A percentile compares a stretch with the other conserved stretches of the same genome.
Conservation (phyloP, 768 basidiomycete genomes). For the Lactarius hatsudake region DNA sequence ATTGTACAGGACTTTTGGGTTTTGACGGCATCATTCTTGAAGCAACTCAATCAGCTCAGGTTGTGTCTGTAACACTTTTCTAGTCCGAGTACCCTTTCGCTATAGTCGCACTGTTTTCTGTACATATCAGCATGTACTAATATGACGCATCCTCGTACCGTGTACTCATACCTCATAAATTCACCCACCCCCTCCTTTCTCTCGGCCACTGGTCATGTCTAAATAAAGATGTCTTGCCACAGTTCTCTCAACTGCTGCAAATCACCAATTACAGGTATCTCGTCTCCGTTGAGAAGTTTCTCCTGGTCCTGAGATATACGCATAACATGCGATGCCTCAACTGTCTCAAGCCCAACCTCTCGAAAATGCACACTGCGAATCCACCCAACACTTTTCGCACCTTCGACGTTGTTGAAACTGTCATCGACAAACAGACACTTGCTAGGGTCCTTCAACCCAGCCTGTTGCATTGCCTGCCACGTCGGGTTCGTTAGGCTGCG, state of each 20-base stretch:
- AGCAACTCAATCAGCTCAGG: slow-evolving; percentile 73
- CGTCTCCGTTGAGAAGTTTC: slow-evolving; percentile 40
- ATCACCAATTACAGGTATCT: slow-evolving; percentile 50
- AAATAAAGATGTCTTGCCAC: slow-evolving; percentile 75
- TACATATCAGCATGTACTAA: neutral
- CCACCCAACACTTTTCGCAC: slow-evolving; percentile 68
- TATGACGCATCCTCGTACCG: slow-evolving; percentile 10
- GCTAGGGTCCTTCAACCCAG: slow-evolving; percentile 57
- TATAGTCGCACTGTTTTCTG: neutral
- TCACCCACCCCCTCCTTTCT: neutral
- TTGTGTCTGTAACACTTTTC: slow-evolving; percentile 70
- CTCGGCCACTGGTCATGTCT: slow-evolving; percentile 20
- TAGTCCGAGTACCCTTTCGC: slow-evolving; percentile 29
- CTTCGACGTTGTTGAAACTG: slow-evolving; percentile 63
- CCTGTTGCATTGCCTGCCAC: slow-evolving; percentile 62
- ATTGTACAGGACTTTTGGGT: slow-evolving; percentile 53
- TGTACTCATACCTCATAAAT: slow-evolving; percentile 2
- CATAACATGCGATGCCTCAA: slow-evolving; percentile 61
- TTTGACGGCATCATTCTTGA: slow-evolving; percentile 83
- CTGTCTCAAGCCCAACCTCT: slow-evolving; percentile 58
- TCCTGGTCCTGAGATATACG: slow-evolving; percentile 42
- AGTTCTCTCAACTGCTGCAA: slow-evolving; percentile 66
- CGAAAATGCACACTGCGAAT: slow-evolving; percentile 72
- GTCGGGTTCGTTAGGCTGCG: slow-evolving; percentile 4
- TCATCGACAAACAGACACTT: slow-evolving; percentile 83